These are phyloP conservation scores for Mycena alexandri DNA, from an alignment of 768 basidiomycete species.

Conservation along the genomic window DNA sequence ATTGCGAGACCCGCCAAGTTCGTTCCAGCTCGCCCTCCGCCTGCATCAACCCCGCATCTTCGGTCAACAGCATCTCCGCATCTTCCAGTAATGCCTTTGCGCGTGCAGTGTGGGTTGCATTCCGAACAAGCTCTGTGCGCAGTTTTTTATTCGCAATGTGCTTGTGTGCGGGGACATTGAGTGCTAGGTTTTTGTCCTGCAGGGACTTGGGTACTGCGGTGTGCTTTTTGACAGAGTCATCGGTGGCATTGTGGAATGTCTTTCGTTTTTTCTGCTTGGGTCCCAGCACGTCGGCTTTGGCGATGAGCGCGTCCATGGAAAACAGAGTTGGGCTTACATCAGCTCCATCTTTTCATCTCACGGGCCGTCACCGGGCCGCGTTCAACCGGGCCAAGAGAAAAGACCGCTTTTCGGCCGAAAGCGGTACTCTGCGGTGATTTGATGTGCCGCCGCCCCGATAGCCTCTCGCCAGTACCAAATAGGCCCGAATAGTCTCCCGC, in stretches of 20 bases:
- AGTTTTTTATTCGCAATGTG: slow-evolving; percentile 84
- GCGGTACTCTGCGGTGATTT: too few relatives aligned
- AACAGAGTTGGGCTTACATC: not conserved
- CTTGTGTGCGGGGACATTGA: slow-evolving; percentile 60
- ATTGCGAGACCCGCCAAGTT: slow-evolving; percentile 91
- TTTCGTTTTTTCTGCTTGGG: slow-evolving; percentile 63
- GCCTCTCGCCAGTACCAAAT: too few relatives aligned
- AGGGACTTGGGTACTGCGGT: slow-evolving; percentile 81
- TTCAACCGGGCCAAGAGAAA: too few relatives aligned
- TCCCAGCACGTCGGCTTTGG: slow-evolving; percentile 72
- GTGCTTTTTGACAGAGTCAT: slow-evolving; percentile 66
- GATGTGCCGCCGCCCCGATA: too few relatives aligned
- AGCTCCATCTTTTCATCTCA: too few relatives aligned
- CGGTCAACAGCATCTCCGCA: slow-evolving; percentile 77
- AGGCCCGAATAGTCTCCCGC: too few relatives aligned
- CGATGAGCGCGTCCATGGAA: slow-evolving; percentile 79
- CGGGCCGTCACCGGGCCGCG: too few relatives aligned
- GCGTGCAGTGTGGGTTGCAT: slow-evolving; percentile 73
- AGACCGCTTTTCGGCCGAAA: too few relatives aligned
- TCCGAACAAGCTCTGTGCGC: slow-evolving; percentile 73
- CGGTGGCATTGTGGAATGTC: slow-evolving; percentile 61
- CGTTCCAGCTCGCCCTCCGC: slow-evolving; percentile 85
- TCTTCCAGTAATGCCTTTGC: slow-evolving; percentile 73
- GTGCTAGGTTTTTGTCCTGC: slow-evolving; percentile 59
- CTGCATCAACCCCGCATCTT: slow-evolving; percentile 80